Base-by-base conservation (phyloP, 2,329 filamentous ascomycete genomes). In the Hypoxylon sp. region DNA sequence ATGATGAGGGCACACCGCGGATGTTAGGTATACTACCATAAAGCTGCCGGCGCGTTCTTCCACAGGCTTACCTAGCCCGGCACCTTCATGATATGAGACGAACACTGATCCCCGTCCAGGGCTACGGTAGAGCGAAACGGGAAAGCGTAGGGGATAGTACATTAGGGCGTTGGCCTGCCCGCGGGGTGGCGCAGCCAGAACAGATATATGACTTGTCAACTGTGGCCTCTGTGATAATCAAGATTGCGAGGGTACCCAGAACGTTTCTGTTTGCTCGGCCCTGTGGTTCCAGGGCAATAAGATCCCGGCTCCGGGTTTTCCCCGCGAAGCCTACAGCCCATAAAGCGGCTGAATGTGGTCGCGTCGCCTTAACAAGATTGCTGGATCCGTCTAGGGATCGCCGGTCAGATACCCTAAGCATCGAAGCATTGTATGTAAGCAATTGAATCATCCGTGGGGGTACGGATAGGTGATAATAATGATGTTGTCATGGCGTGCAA, bases 401-500 rank as follows among this genome's bases (percentile, higher is more conserved):
- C 46, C 63, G 45, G 65, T 49, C 7, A 44, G 57, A 54, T 68
- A 40, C 60, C 59, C 38, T 46, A 57, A 64, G 48, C 48, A 64
- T 62, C 42, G 38, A 40, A 48, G 48, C 32, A 60, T 53, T 32
- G 61, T 57, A 62, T 32, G 61, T 57, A 62, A 58, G 61, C 59
- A 61, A 51, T 46, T 60, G 52, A 46, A 60, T 64, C 59, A 68
- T 66, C 60, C 63, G 66, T 68, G 66, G 63, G 66, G 66, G 66
- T n/a, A 22, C 30, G 9, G 44, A 50, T 46, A 48, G 32, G 58
- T 59, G 61, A 54, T 48, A 60, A 54, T 48, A 52, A 71, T 64
- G 67, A 64, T 65, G 67, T 33, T 36, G 52, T 14, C 57, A 67
- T 71, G 70, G 70, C 64, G 72, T 74, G 71, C 70, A n/a, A n/a